phyloP scores from a whole-genome alignment of 2,329 filamentous ascomycete genomes.

The Aciculosporium take region DNA sequence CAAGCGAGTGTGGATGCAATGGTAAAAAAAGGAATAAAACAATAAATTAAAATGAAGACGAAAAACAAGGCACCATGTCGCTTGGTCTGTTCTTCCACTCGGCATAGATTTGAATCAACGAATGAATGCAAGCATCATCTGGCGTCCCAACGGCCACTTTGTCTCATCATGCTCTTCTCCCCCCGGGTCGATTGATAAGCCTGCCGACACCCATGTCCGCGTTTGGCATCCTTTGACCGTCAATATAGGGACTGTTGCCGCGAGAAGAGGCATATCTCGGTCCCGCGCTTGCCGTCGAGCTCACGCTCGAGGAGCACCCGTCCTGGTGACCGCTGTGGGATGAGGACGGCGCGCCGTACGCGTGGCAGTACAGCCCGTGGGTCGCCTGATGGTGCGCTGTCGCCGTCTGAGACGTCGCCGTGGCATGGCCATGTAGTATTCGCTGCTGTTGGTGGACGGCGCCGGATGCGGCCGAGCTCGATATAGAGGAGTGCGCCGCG shows the following conservation, averaged over 20 bases:
- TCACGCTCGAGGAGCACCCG: conserved; percentile 41
- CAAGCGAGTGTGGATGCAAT: too few relatives aligned
- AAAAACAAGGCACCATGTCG: too few relatives aligned
- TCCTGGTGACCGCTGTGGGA: conserved; percentile 20
- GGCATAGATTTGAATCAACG: too few relatives aligned
- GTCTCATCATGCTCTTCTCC: conserved; percentile 10
- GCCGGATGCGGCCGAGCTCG: conserved; percentile 19
- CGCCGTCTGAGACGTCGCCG: not conserved
- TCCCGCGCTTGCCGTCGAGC: conserved; percentile 27
- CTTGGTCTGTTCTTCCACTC: too few relatives aligned
- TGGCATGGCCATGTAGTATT: not conserved
- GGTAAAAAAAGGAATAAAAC: too few relatives aligned
- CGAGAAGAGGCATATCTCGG: conserved; percentile 14
- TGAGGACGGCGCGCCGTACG: conserved; percentile 14
- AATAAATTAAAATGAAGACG: too few relatives aligned
- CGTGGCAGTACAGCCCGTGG: conserved; percentile 13
- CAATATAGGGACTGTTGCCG: conserved; percentile 32
- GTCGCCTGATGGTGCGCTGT: not conserved
- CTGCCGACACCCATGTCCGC: conserved; percentile 48
- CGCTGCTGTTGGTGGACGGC: conserved; percentile 2
- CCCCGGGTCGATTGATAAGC: conserved; percentile 38
- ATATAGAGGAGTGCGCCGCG: conserved; percentile 22
- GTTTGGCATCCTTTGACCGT: conserved; percentile 34
- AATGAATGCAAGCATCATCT: too few relatives aligned
- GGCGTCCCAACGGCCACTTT: not conserved